phyloP scores from a whole-genome alignment of 257 asterid species.

The Dorcoceras hygrometricum region DNA sequence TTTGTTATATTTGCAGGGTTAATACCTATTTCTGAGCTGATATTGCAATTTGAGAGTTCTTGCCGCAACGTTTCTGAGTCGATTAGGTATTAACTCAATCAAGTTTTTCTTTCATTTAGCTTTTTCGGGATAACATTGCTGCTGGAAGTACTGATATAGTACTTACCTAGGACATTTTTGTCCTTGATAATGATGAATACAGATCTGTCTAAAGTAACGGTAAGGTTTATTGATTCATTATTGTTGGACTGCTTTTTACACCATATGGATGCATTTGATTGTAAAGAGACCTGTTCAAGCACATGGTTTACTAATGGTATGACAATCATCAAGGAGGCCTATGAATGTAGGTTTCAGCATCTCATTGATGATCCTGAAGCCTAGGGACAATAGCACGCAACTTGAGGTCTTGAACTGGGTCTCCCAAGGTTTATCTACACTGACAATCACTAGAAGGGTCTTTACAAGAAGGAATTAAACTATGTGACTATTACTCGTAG shows the following conservation, averaged over 20 bases:
- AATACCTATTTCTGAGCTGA: slow-evolving; percentile 82
- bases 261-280: slow-evolving; percentile 6
- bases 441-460: slow-evolving; percentile 5
- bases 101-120: not conserved
- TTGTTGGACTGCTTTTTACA: slow-evolving; percentile 13
- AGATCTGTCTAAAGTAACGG: slow-evolving; percentile 3
- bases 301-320: slow-evolving; percentile 7
- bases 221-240: not conserved
- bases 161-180: not conserved
- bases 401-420: not conserved
- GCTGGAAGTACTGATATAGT: slow-evolving; percentile 8
- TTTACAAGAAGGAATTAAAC: not conserved
- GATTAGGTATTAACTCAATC: slow-evolving; percentile 52
- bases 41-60: slow-evolving; percentile 74
- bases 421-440: slow-evolving; percentile 5
- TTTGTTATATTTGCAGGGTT: slow-evolving; percentile 59
- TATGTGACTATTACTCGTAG: not conserved
- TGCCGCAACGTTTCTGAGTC: slow-evolving; percentile 89
- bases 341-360: not conserved
- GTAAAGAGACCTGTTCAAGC: not conserved
- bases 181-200: not conserved
- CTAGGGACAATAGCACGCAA: not conserved
- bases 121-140: slow-evolving; percentile 4
- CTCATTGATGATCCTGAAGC: slow-evolving; percentile 3
- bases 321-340: not conserved